These are phyloP conservation scores for Thelonectria blattea DNA, from an alignment of 2,329 filamentous ascomycete genomes.

Conservation along the genomic window DNA sequence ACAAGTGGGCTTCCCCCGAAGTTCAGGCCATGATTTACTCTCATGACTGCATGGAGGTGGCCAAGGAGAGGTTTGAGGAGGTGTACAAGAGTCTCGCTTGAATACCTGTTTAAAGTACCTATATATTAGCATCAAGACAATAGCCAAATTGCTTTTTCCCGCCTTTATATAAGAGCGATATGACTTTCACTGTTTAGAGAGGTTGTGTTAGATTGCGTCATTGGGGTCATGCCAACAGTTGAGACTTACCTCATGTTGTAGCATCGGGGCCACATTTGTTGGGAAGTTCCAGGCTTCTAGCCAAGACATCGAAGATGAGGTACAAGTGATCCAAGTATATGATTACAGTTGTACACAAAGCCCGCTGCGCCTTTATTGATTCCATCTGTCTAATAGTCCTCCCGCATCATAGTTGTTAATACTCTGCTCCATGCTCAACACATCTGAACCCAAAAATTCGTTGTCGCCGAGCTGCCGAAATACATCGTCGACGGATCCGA, in stretches of 20 bases:
- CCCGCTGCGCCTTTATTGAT: neutral
- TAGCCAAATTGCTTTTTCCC: conserved; percentile 26
- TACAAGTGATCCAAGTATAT: neutral
- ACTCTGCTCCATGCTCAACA: conserved; percentile 16
- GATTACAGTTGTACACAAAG: neutral
- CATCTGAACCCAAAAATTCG: conserved; percentile 12
- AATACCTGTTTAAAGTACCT: neutral
- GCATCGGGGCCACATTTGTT: no score
- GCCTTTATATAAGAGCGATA: neutral
- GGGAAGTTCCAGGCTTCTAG: no score
- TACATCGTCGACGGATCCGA: conserved; percentile 17
- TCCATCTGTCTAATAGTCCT: conserved; percentile 1
- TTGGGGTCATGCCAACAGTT: no score
- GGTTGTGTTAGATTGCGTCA: no score
- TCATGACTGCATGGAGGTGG: conserved; percentile 63
- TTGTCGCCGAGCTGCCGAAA: conserved; percentile 17
- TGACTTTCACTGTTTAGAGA: no score
- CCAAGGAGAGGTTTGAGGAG: conserved; percentile 58
- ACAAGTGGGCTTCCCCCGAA: conserved; percentile 74
- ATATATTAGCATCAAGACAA: conserved; percentile 11
- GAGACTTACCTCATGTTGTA: no score
- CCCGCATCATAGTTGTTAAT: conserved; percentile 9
- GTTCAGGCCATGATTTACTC: conserved; percentile 70
- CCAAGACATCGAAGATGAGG: neutral
- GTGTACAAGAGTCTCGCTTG: conserved; percentile 41